Conservation (phyloP, 2,329 filamentous ascomycete species). For the Ciborinia camelliae region DNA sequence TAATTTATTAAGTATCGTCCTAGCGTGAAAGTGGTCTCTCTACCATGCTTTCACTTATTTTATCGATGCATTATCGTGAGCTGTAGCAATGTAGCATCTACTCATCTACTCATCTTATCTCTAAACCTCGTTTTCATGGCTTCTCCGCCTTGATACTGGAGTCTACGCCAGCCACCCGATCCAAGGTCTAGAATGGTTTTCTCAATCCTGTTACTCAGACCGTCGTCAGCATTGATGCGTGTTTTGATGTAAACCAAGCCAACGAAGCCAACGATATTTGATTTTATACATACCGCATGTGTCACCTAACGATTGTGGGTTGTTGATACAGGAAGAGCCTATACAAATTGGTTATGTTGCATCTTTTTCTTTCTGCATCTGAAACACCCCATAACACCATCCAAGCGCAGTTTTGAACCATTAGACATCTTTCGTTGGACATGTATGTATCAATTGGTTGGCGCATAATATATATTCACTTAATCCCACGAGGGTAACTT, state of each 20-base stretch:
- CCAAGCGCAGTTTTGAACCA: neutral
- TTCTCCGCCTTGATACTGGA: neutral
- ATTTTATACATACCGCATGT: neutral
- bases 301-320: neutral
- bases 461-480: conserved; percentile 4
- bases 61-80: neutral
- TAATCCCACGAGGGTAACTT: conserved; percentile 4
- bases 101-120: conserved; percentile 1
- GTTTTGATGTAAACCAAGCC: conserved; percentile 1
- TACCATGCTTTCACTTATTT: neutral
- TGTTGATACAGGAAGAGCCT: neutral
- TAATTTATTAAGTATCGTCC: neutral
- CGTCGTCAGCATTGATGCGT: conserved; percentile 11
- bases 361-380: conserved; percentile 17
- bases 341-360: conserved; percentile 10
- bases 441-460: conserved; percentile 11
- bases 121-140: neutral
- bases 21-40: neutral
- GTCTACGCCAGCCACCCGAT: conserved; percentile 1
- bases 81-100: too few relatives aligned
- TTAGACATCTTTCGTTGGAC: neutral
- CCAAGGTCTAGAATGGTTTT: neutral
- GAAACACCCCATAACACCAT: conserved; percentile 17
- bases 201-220: neutral
- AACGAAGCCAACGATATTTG: conserved; percentile 1